These are phyloP conservation scores for Suhomyces kunorum DNA, from an alignment of 1,139 yeast species.

Conservation along the genomic window DNA sequence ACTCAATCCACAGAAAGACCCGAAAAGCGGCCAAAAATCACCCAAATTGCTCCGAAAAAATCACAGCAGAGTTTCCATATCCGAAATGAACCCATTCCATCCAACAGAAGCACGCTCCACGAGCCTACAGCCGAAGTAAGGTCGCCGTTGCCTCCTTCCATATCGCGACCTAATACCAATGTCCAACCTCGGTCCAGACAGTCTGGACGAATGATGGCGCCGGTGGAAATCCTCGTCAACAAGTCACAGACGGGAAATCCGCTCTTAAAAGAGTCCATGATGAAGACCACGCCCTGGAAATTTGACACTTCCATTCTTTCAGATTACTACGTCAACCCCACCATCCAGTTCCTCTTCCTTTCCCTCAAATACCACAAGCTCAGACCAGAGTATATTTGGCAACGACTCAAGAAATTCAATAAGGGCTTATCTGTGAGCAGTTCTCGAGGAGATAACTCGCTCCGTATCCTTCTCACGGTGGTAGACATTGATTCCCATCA, in stretches of 20 bases:
- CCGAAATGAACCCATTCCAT: background rate
- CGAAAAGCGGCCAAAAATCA: background rate
- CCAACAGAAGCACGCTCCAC: constrained; percentile 4
- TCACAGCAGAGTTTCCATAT: background rate
- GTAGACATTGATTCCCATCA: constrained; percentile 80
- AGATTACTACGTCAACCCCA: constrained; percentile 68
- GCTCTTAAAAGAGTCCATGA: constrained; percentile 37
- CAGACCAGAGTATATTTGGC: constrained; percentile 83
- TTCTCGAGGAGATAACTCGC: constrained; percentile 40
- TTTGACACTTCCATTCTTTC: constrained; percentile 41
- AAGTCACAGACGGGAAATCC: constrained; percentile 49
- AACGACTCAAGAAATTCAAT: constrained; percentile 54
- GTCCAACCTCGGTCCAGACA: constrained; percentile 11
- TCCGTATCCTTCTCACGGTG: constrained; percentile 67
- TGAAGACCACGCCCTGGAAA: constrained; percentile 42
- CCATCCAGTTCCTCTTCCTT: constrained; percentile 69
- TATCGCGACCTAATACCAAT: constrained; percentile 2
- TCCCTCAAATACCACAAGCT: constrained; percentile 81
- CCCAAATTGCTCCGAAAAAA: background rate
- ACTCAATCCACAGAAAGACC: background rate
- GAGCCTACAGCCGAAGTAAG: constrained; percentile 3
- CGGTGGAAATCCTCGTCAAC: constrained; percentile 31
- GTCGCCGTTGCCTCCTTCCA: background rate
- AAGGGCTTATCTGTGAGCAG: constrained; percentile 12
- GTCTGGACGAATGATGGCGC: constrained; percentile 15